Evolutionary conservation across 2,329 filamentous ascomycete genomes (phyloP).

Genomic region (Ascochyta fabae): DNA sequence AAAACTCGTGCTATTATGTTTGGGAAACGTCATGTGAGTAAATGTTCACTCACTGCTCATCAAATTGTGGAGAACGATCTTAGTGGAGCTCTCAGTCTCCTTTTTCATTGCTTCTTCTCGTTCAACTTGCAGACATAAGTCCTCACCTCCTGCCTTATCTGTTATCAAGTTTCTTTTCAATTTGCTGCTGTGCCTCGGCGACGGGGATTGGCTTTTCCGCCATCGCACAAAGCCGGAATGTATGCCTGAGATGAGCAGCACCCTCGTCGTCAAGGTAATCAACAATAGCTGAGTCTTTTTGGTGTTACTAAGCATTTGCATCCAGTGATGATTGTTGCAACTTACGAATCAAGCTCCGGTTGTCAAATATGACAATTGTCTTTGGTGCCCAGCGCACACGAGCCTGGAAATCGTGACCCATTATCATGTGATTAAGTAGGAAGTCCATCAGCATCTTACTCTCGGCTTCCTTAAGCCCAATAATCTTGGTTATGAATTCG

Average conservation of each 20-base stretch:
- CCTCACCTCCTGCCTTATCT: background rate
- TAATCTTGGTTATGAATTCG: conserved; percentile 71
- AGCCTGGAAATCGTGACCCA: conserved; percentile 55
- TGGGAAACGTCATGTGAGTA: background rate
- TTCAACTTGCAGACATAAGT: background rate
- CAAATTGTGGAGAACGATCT: background rate
- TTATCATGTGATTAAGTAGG: conserved; percentile 74
- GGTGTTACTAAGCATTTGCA: background rate
- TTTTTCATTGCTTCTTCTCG: background rate
- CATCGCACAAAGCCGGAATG: conserved; percentile 5
- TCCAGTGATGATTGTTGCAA: background rate
- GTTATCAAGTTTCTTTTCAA: background rate
- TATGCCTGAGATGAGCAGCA: conserved; percentile 2
- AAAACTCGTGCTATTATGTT: background rate
- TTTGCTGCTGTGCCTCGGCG: background rate
- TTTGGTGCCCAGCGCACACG: conserved; percentile 75
- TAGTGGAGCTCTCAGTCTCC: background rate
- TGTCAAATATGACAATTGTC: conserved; percentile 83
- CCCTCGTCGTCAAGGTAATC: conserved; percentile 3
- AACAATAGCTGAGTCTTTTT: conserved; percentile 1
- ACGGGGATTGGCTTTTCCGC: conserved; percentile 1
- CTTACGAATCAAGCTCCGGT: conserved; percentile 53
- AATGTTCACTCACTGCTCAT: background rate
- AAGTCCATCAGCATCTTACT: conserved; percentile 76
- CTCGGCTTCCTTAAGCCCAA: conserved; percentile 82